These are phyloP conservation scores for Phytophthora vignae DNA, from an alignment of 352 stramenopile species.

Conservation along the genomic window DNA sequence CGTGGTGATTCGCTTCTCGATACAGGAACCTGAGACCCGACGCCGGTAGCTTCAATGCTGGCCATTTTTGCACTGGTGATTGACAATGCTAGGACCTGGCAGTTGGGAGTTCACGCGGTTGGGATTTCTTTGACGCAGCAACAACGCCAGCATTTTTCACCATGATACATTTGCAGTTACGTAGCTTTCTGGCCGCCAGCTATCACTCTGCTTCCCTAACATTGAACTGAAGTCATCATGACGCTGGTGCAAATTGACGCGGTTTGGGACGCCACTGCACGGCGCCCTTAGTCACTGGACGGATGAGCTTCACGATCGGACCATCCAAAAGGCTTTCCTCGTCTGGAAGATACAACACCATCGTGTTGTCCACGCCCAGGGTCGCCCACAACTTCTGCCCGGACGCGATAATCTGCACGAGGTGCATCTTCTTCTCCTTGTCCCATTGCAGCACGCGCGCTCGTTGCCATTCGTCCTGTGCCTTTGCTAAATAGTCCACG, in stretches of 20 bases:
- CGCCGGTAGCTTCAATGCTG: constrained; percentile 14
- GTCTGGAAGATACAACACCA: constrained; percentile 70
- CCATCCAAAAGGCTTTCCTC: constrained; percentile 69
- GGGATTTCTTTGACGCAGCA: constrained; percentile 2
- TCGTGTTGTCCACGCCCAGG: constrained; percentile 64
- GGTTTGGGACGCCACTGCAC: constrained; percentile 80
- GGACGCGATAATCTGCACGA: constrained; percentile 68
- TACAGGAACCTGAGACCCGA: constrained; percentile 20
- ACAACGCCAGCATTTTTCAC: background rate
- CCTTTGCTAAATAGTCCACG: constrained; percentile 78
- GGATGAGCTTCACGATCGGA: constrained; percentile 67
- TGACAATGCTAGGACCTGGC: constrained; percentile 4
- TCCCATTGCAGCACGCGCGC: constrained; percentile 80
- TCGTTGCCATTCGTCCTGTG: constrained; percentile 74
- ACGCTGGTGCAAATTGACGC: constrained; percentile 57
- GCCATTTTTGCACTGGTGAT: background rate
- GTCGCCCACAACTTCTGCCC: constrained; percentile 68
- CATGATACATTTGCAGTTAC: constrained; percentile 27
- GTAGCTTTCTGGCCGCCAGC: background rate
- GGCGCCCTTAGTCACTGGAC: constrained; percentile 59
- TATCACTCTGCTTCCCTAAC: constrained; percentile 19
- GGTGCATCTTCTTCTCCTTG: constrained; percentile 65
- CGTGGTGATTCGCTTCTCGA: background rate
- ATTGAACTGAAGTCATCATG: constrained; percentile 17
- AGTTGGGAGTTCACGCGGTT: constrained; percentile 10